Percentiles rank a stretch among this genome's conserved stretches.
Evolutionary conservation across 495 filamentous ascomycete genomes (phyloP).

Genomic region (Penicillium antarcticum): DNA sequence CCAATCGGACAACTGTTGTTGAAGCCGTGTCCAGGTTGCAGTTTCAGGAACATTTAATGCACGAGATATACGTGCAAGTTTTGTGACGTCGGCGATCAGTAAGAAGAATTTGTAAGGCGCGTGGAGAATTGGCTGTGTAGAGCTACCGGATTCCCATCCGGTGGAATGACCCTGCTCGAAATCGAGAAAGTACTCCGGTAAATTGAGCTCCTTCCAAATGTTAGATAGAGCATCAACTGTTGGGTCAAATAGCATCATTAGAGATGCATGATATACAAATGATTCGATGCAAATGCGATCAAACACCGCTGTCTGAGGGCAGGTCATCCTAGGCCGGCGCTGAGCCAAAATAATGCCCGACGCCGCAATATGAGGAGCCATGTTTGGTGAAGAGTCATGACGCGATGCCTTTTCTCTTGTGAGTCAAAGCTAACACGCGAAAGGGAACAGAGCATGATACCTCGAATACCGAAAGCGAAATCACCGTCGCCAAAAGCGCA

Average conservation of each 20-base stretch:
- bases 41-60: neutral
- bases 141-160: neutral
- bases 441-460: neutral
- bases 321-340: neutral
- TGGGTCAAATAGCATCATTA: conserved; percentile 17
- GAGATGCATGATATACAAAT: conserved; percentile 12
- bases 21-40: neutral
- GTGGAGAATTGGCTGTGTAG: conserved; percentile 11
- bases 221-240: conserved; percentile 7
- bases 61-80: conserved; percentile 4
- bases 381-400: conserved; percentile 1
- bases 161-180: neutral
- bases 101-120: conserved; percentile 10
- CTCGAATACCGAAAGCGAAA: conserved; percentile 13
- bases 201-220: neutral
- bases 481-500: conserved; percentile 7
- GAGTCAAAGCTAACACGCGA: neutral
- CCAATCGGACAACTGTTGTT: neutral
- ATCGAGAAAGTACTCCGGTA: conserved; percentile 1
- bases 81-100: conserved; percentile 10
- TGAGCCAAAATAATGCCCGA: conserved; percentile 2
- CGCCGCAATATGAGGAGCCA: conserved; percentile 7
- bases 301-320: conserved; percentile 9
- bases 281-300: conserved; percentile 15
- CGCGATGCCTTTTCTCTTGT: conserved; percentile 1